Percentiles rank a stretch among this genome's conserved stretches.
phyloP scores from a whole-genome alignment of 805 yeast genomes.

The Metschnikowia orientalis region DNA sequence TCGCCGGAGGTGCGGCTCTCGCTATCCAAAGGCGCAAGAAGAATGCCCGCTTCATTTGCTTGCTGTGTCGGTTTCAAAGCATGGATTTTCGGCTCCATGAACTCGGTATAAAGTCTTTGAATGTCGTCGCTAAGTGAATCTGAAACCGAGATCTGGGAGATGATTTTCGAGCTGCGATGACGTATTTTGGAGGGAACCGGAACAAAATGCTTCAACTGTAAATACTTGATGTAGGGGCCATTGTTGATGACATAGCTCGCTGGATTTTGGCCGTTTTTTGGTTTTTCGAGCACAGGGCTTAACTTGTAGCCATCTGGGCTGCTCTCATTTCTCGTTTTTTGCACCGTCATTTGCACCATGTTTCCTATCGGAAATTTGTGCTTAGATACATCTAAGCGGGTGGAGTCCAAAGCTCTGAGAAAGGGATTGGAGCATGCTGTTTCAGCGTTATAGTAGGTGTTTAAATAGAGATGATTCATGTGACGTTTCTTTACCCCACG shows the following conservation, averaged over 20 bases:
- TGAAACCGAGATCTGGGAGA: slow-evolving; percentile 1
- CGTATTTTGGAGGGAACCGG: slow-evolving; percentile 26
- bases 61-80: too few species aligned
- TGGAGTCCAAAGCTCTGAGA: slow-evolving; percentile 21
- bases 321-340: slow-evolving; percentile 2
- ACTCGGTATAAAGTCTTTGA: too few species aligned
- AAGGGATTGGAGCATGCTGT: slow-evolving; percentile 26
- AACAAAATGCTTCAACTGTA: slow-evolving; percentile 17
- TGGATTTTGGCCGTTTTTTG: slow-evolving; percentile 17
- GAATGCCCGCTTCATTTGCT: too few species aligned
- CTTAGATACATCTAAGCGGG: slow-evolving; percentile 24
- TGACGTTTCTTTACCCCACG: slow-evolving; percentile 18
- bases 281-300: slow-evolving; percentile 18
- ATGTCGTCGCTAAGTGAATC: slow-evolving; percentile 1
- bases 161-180: slow-evolving; percentile 6
- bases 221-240: slow-evolving; percentile 19
- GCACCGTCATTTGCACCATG: slow-evolving; percentile 19
- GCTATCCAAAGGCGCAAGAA: too few species aligned
- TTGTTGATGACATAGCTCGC: slow-evolving; percentile 27
- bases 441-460: slow-evolving; percentile 17
- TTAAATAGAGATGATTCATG: slow-evolving; percentile 19
- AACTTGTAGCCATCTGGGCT: slow-evolving; percentile 7
- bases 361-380: slow-evolving; percentile 28
- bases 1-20: too few species aligned
- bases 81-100: too few species aligned